Evolutionary conservation across 2,329 filamentous ascomycete species (phyloP).

Genomic region (Fusarium tanahbumbuense): DNA sequence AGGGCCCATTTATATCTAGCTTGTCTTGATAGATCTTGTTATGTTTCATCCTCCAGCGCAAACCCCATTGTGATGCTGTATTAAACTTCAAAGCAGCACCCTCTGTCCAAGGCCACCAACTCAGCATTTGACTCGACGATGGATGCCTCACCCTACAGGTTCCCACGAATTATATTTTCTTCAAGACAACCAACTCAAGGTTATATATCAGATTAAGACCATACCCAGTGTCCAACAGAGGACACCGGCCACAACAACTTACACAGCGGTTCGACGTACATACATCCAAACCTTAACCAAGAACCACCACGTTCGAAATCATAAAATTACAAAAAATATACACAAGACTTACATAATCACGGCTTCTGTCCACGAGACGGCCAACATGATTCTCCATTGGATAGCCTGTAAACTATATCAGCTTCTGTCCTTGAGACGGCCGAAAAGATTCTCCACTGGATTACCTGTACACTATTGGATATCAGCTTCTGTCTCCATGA

Average conservation of each 20-base stretch:
- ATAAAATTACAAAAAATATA: neutral
- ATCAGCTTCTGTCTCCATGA: no score
- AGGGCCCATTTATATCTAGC: neutral
- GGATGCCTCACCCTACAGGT: neutral
- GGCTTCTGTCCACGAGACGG: neutral
- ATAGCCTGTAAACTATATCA: neutral
- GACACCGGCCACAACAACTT: neutral
- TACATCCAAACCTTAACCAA: neutral
- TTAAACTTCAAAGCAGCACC: neutral
- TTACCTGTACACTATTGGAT: no score
- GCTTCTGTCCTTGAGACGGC: no score
- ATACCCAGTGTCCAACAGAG: neutral
- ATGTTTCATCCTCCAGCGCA: fast-evolving
- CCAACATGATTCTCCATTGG: neutral
- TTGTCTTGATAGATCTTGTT: fast-evolving
- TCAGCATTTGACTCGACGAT: neutral
- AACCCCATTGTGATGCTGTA: neutral
- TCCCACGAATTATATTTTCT: fast-evolving
- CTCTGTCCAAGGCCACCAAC: neutral
- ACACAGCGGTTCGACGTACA: neutral
- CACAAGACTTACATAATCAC: neutral
- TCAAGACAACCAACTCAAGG: neutral
- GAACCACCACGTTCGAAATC: neutral
- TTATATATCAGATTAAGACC: neutral
- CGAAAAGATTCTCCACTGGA: no score